Evolutionary conservation across 768 basidiomycete species (phyloP), one percentile per base, ranked within the genome.

Genomic region (Leccinum barrowsii): DNA sequence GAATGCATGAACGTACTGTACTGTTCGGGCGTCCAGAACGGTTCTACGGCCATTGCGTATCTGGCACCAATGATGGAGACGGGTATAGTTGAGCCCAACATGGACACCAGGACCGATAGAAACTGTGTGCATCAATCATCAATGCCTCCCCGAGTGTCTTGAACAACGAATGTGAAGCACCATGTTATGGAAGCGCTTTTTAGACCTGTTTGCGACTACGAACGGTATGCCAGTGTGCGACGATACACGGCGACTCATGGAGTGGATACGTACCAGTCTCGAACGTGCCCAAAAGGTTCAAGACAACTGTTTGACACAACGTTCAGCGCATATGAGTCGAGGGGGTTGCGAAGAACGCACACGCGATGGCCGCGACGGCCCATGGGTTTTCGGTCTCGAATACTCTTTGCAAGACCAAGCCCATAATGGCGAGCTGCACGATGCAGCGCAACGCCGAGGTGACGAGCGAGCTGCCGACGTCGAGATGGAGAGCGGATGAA

Each of bases 1-100:
- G 11, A 22, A 5, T 32, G 1, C 24, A 40, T 42, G 5, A 17
- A 61, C 85, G 44, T 59, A 90, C 91, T 86, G 64, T 86, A 94
- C 67, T 92, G 88, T 37, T 85, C 84, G 0, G 93, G 91, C 24
- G 77, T 81, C 93, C 94, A 94, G 71, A 94, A 92, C 2, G 90
- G 90, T 0, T 81, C 69, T 13, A 87, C 77, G 0, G 80, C 77
- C 88, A 94, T 93, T 2, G 91, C 88, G 63, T 82, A 92, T 6
- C 81, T 80, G 1, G 83, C 79, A 0, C 92, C 92, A 11, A 93
- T 74, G 56, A 94, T 81, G 1, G 92, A 88, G 24, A 92, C 84
- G 0, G 91, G 90, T 32, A 92, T 82, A 0, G 89, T 91, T 0
- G 89, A 87, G n/a, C 78, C 80, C 8, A 91, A 62, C 84, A 94